A percentile compares a stretch with the other conserved stretches of the same genome.
Conservation (phyloP, 805 yeast species). For the Metschnikowia orientalis region DNA sequence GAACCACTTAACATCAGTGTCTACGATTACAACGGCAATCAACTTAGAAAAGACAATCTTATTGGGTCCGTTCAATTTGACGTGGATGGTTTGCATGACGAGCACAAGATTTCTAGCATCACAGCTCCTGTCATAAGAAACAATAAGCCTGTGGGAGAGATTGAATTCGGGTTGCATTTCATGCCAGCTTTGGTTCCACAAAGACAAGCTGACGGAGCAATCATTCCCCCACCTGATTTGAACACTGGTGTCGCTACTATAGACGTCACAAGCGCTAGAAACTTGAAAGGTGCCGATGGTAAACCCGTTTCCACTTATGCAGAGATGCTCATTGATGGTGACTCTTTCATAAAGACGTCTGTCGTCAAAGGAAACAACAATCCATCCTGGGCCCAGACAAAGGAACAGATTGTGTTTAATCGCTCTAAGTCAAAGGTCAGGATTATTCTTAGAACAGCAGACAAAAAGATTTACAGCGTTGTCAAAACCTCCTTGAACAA, state of each 20-base stretch:
- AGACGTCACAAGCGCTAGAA: conserved; percentile 61
- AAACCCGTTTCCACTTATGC: conserved; percentile 56
- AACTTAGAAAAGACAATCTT: conserved; percentile 66
- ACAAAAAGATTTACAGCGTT: conserved; percentile 55
- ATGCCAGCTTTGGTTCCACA: conserved; percentile 67
- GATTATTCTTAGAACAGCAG: conserved; percentile 58
- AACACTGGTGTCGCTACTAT: conserved; percentile 87
- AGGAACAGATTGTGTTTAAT: conserved; percentile 67
- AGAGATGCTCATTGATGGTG: conserved; percentile 65
- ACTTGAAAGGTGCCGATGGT: conserved; percentile 41
- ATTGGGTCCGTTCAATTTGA: conserved; percentile 77
- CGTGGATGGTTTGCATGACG: conserved; percentile 58
- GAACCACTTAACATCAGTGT: conserved; percentile 76
- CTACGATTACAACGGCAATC: conserved; percentile 66
- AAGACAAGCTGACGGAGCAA: conserved; percentile 73
- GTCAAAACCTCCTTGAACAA: conserved; percentile 56
- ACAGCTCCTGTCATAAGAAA: conserved; percentile 66
- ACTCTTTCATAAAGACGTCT: conserved; percentile 53
- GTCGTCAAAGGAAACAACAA: conserved; percentile 55
- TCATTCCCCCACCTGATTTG: conserved; percentile 82
- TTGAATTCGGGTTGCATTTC: conserved; percentile 65
- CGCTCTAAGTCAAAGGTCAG: conserved; percentile 68
- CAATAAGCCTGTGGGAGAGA: conserved; percentile 75
- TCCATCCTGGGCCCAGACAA: conserved; percentile 61
- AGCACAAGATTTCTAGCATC: conserved; percentile 46